Evolutionary conservation across 202 grass and related monocot genomes (phyloP).

Genomic region (Zoysia matrella): DNA sequence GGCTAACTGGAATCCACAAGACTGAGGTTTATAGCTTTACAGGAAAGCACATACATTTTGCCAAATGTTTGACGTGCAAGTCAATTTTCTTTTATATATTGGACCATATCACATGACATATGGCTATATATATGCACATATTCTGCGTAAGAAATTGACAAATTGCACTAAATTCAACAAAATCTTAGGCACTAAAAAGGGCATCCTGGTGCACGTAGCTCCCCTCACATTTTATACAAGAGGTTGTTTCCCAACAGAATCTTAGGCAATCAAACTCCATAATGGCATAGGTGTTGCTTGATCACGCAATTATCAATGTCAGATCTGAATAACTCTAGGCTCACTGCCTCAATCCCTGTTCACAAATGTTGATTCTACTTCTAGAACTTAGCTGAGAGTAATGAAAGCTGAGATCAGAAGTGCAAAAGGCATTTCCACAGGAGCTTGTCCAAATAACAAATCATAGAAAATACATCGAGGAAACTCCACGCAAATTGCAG

Average conservation of each 20-base stretch:
- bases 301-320: not conserved
- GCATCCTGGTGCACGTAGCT: no score
- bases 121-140: not conserved
- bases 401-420: slow-evolving; percentile 15
- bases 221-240: no score
- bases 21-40: not conserved
- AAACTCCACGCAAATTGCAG: not conserved
- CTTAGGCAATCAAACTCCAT: slow-evolving; percentile 10
- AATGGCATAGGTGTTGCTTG: not conserved
- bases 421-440: not conserved
- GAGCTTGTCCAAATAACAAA: slow-evolving; percentile 24
- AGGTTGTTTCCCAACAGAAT: not conserved
- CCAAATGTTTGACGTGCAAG: not conserved
- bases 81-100: not conserved
- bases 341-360: not conserved
- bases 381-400: slow-evolving; percentile 1
- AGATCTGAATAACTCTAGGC: not conserved
- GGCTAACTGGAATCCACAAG: slow-evolving; percentile 5
- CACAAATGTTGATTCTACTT: not conserved
- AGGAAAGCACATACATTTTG: not conserved
- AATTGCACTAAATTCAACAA: not conserved
- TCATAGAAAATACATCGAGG: not conserved
- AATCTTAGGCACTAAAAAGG: no score
- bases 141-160: not conserved
- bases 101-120: not conserved